Evolutionary conservation across 83 land plant species (phyloP).

Genomic region (Isoetes engelmannii): DNA sequence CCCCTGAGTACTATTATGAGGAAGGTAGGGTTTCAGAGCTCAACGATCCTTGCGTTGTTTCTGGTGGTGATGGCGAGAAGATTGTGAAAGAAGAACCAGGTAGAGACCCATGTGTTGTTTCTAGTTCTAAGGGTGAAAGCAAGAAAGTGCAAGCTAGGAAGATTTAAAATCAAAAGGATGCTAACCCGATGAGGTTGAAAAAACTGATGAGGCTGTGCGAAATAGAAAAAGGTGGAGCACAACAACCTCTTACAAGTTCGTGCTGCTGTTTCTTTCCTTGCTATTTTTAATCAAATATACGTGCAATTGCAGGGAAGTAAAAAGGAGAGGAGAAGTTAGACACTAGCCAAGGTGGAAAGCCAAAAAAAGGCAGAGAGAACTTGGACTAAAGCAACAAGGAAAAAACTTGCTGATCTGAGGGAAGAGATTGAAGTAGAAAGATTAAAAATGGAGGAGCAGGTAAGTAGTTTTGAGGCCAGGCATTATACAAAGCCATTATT

Average conservation of each 20-base stretch:
- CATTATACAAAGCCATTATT: not conserved
- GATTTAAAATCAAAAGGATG: no score
- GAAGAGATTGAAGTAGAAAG: conserved; percentile 7
- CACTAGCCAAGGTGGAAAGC: not conserved
- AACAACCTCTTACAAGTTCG: not conserved
- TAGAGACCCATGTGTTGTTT: no score
- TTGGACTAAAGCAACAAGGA: not conserved
- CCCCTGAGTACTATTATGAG: no score
- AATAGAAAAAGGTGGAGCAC: conserved; percentile 4
- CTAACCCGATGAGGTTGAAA: no score
- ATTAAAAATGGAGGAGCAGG: conserved; percentile 13
- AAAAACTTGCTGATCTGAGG: conserved; percentile 10
- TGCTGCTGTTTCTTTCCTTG: not conserved
- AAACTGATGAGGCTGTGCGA: not conserved
- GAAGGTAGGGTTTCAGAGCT: no score
- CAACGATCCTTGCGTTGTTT: no score
- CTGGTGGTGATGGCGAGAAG: no score
- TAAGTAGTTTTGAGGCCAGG: not conserved
- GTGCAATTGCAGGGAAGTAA: conserved; percentile 13
- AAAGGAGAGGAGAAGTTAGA: not conserved
- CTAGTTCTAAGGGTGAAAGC: no score
- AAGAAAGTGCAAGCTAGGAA: no score
- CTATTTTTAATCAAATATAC: not conserved
- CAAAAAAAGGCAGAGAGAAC: conserved; percentile 10
- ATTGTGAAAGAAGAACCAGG: no score